Conservation (phyloP, 2,329 filamentous ascomycete species). For the Blumeria hordei region DNA sequence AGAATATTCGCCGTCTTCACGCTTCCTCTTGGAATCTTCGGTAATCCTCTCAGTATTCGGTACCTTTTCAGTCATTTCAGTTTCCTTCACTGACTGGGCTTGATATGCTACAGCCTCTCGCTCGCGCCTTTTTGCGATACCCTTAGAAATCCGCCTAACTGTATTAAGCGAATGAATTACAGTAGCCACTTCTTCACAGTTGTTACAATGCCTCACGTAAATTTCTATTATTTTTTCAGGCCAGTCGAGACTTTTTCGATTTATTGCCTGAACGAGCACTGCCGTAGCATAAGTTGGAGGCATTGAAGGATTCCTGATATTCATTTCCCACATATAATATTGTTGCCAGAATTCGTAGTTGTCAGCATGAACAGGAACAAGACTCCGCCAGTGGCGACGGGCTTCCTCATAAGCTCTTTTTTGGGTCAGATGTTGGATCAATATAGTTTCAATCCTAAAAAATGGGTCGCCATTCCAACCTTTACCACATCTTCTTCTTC, state of each 20-base stretch:
- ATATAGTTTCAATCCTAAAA: slow-evolving; percentile 73
- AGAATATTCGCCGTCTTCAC: slow-evolving; percentile 30
- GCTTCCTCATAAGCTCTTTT: slow-evolving; percentile 57
- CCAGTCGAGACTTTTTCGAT: slow-evolving; percentile 41
- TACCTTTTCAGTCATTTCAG: slow-evolving; percentile 13
- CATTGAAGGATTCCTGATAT: slow-evolving; percentile 16
- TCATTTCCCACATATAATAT: slow-evolving; percentile 81
- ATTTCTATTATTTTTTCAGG: slow-evolving; percentile 54
- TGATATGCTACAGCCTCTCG: slow-evolving; percentile 36
- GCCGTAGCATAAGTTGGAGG: slow-evolving; percentile 52
- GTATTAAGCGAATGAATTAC: slow-evolving; percentile 52
- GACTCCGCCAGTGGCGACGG: slow-evolving; percentile 48
- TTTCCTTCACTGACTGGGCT: slow-evolving; percentile 11
- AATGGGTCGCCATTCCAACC: slow-evolving; percentile 68
- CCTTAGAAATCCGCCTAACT: slow-evolving; percentile 42
- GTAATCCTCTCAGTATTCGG: slow-evolving; percentile 6
- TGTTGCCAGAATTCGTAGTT: slow-evolving; percentile 86
- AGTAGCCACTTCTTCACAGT: slow-evolving; percentile 59
- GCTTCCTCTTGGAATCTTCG: slow-evolving; percentile 42
- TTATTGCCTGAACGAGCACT: slow-evolving; percentile 48
- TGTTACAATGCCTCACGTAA: slow-evolving; percentile 61
- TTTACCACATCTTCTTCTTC: slow-evolving; percentile 47
- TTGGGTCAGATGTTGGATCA: slow-evolving; percentile 77
- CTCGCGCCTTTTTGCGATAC: slow-evolving; percentile 36
- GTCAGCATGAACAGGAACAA: slow-evolving; percentile 43